These are phyloP conservation scores for Corchorus olitorius DNA, from an alignment of 345 rosid genomes.

Conservation along the genomic window DNA sequence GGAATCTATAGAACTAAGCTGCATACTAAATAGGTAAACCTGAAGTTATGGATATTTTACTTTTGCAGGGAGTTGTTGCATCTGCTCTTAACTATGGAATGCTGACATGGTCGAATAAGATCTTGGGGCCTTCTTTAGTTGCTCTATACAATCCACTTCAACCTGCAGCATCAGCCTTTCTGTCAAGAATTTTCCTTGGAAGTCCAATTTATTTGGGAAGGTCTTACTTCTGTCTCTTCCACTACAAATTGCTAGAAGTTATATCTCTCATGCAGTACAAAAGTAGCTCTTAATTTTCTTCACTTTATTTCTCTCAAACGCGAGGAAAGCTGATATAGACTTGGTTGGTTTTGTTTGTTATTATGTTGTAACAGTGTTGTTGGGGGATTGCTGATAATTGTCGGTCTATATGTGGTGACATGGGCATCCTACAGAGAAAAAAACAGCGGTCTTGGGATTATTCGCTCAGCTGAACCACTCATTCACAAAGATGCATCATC, in stretches of 20 bases:
- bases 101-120: conserved; percentile 97
- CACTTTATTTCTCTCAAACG: conserved; percentile 2
- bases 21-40: neutral
- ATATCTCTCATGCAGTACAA: neutral
- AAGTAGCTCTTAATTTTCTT: neutral
- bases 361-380: conserved; percentile 48
- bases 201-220: conserved; percentile 95
- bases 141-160: conserved; percentile 97
- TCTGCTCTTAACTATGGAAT: conserved; percentile 92
- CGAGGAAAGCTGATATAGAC: neutral
- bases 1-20: neutral
- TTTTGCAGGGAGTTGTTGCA: conserved; percentile 72
- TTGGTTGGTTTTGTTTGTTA: conserved; percentile 13
- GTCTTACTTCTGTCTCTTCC: conserved; percentile 34
- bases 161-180: conserved; percentile 83
- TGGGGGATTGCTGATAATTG: conserved; percentile 80
- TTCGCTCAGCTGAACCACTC: conserved; percentile 56
- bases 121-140: conserved; percentile 92
- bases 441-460: conserved; percentile 31
- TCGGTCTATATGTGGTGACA: conserved; percentile 81
- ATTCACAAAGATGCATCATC: conserved; percentile 49
- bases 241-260: neutral
- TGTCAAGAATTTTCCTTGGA: conserved; percentile 89
- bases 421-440: conserved; percentile 82
- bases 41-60: conserved; percentile 10